phyloP scores from a whole-genome alignment of 257 asterid species.

The Gentiana macrophylla region DNA sequence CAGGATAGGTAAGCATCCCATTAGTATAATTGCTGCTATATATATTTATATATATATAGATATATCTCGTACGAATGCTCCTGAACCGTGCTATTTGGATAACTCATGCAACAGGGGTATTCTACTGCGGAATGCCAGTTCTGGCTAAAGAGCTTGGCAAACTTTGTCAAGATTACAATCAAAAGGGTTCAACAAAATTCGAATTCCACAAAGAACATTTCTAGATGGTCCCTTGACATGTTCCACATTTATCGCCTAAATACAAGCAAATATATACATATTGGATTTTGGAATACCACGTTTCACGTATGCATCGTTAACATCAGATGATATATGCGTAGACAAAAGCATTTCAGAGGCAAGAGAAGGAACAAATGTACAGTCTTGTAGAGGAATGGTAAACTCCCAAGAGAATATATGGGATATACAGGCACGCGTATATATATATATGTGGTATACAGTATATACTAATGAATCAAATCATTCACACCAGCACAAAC shows the following conservation, averaged over 20 bases:
- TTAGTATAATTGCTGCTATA: too few relatives aligned
- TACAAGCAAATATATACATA: neutral
- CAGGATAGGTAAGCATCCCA: slow-evolving; percentile 51
- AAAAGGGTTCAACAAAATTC: slow-evolving; percentile 81
- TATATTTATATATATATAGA: too few relatives aligned
- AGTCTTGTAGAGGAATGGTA: too few relatives aligned
- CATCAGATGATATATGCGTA: neutral
- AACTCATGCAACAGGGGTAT: slow-evolving; percentile 55
- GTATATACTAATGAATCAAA: slow-evolving; percentile 1
- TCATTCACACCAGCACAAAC: slow-evolving; percentile 6
- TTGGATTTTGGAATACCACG: neutral
- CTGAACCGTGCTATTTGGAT: neutral
- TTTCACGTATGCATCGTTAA: neutral
- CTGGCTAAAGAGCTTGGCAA: slow-evolving; percentile 82
- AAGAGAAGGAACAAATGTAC: too few relatives aligned
- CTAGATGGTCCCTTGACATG: slow-evolving; percentile 17
- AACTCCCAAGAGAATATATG: neutral
- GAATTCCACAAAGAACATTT: slow-evolving; percentile 96
- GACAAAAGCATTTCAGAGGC: neutral
- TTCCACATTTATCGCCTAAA: neutral
- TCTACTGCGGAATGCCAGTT: slow-evolving; percentile 85
- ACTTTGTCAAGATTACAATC: slow-evolving; percentile 75
- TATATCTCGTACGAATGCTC: too few relatives aligned
- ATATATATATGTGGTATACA: slow-evolving; percentile 7
- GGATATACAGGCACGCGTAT: slow-evolving; percentile 1